phyloP scores from a whole-genome alignment of 2,329 filamentous ascomycete genomes.

The Bipolaris zeicola region DNA sequence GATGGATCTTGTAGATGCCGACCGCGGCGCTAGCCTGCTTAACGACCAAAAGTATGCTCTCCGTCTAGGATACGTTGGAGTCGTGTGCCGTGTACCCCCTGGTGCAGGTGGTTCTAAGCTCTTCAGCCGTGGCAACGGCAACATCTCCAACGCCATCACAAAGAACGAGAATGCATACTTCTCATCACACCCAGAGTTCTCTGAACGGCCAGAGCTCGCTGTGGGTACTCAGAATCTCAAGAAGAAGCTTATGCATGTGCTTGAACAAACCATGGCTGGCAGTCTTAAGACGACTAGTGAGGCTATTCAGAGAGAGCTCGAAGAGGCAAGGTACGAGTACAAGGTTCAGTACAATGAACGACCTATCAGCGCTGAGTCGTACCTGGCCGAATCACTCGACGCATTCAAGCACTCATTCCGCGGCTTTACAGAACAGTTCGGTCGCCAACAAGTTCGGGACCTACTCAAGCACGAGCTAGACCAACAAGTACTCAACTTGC shows the following conservation, averaged over 20 bases:
- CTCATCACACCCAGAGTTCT: constrained; percentile 83
- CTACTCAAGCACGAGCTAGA: constrained; percentile 91
- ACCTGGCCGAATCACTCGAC: constrained; percentile 92
- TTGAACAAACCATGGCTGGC: constrained; percentile 96
- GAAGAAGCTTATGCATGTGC: constrained; percentile 95
- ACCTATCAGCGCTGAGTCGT: constrained; percentile 91
- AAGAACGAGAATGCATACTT: constrained; percentile 92
- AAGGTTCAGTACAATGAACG: constrained; percentile 99
- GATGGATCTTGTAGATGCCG: constrained; percentile 93
- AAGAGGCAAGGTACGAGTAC: constrained; percentile 97
- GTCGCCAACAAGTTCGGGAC: constrained; percentile 84
- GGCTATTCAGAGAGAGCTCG: constrained; percentile 90
- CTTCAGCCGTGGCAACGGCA: constrained; percentile 81
- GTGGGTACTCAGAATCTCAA: constrained; percentile 86
- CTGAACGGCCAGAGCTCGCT: constrained; percentile 70
- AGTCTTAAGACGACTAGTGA: constrained; percentile 89
- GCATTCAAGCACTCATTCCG: constrained; percentile 98
- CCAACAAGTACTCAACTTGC: constrained; percentile 89
- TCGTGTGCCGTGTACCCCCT: constrained; percentile 80
- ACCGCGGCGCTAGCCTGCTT: constrained; percentile 77
- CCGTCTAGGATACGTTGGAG: constrained; percentile 93
- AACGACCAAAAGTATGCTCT: constrained; percentile 92
- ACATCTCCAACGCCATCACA: constrained; percentile 78
- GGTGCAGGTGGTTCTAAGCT: constrained; percentile 65
- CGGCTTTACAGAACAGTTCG: constrained; percentile 87